Conservation (phyloP, 345 rosid species). For the Lenwebbia sp. region DNA sequence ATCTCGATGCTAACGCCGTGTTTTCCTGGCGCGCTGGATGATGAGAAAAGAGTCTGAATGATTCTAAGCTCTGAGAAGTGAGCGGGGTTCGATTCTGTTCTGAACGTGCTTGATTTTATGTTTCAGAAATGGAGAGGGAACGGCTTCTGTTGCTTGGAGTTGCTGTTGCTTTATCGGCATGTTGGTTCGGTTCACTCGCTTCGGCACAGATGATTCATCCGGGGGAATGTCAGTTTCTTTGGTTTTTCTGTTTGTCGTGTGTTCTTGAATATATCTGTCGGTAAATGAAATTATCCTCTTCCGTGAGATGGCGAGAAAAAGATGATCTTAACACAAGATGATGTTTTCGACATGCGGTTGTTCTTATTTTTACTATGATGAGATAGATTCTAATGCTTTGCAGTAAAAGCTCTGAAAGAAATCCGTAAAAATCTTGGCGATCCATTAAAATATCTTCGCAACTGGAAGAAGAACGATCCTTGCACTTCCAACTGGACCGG, state of each 20-base stretch:
- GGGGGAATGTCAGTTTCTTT: background rate
- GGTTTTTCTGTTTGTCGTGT: background rate
- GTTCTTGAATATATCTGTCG: background rate
- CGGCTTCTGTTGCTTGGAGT: background rate
- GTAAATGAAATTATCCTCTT: background rate
- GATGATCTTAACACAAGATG: background rate
- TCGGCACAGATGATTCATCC: background rate
- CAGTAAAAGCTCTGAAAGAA: slow-evolving; percentile 54
- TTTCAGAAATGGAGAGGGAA: background rate
- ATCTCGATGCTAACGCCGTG: too few species aligned
- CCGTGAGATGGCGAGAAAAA: background rate
- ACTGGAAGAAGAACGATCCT: slow-evolving; percentile 79
- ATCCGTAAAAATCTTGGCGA: slow-evolving; percentile 44
- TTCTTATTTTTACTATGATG: background rate
- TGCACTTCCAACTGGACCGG: slow-evolving; percentile 90
- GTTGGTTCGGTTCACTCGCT: background rate
- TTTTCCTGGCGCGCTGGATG: background rate
- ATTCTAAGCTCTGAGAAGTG: background rate
- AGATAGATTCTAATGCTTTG: background rate
- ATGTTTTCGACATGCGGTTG: background rate
- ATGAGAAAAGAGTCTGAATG: background rate
- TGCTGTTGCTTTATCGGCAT: background rate
- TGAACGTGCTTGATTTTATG: background rate
- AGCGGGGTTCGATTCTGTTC: background rate
- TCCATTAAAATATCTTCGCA: slow-evolving; percentile 39